Percentiles rank a stretch among this genome's conserved stretches.
These are phyloP conservation scores for Thalia dealbata DNA, from an alignment of 176 grass and related monocot species.

Conservation along the genomic window DNA sequence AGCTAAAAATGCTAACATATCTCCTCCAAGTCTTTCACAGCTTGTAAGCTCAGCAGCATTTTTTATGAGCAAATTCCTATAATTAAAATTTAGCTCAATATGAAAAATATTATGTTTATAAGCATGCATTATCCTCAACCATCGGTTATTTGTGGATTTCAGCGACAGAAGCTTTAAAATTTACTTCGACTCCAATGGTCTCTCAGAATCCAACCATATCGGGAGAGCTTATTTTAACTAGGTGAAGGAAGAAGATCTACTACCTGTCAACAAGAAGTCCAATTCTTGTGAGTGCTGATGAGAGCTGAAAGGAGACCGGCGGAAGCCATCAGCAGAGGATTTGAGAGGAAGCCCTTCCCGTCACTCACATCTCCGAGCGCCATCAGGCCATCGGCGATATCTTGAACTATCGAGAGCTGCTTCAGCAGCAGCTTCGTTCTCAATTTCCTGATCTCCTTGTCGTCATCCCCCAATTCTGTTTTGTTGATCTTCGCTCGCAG, in stretches of 20 bases:
- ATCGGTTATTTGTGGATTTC: neutral
- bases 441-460: constrained; percentile 18
- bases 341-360: constrained; percentile 16
- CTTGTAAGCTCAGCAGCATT: neutral
- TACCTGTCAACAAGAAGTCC: constrained; percentile 19
- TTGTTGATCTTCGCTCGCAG: neutral
- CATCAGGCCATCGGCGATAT: constrained; percentile 24
- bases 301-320: constrained; percentile 26
- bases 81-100: neutral
- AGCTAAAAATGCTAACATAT: neutral
- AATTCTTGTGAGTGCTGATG: constrained; percentile 29
- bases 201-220: neutral
- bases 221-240: neutral
- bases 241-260: constrained; percentile 1
- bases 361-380: constrained; percentile 22
- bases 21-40: neutral
- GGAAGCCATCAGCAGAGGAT: constrained; percentile 20
- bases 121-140: neutral
- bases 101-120: neutral
- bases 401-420: constrained; percentile 19
- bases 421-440: constrained; percentile 20
- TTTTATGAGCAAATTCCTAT: neutral
- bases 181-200: neutral
- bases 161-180: neutral
- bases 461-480: neutral